phyloP scores from a whole-genome alignment of 257 asterid species.

The Oldenlandia corymbosa region DNA sequence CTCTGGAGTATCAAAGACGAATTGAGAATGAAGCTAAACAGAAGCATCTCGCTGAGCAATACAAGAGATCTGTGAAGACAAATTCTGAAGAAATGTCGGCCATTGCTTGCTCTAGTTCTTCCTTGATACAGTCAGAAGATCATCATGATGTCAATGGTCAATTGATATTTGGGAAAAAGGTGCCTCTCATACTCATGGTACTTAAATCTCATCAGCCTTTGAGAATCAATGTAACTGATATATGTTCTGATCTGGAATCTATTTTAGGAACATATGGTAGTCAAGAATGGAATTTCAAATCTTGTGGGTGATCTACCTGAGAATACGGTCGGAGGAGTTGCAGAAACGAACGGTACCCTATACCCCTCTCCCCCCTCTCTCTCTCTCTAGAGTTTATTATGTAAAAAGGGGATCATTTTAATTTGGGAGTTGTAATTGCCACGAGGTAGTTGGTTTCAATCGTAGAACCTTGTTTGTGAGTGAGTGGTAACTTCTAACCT shows the following conservation, averaged over 20 bases:
- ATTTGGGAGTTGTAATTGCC: constrained; percentile 1
- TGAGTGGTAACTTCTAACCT: constrained; percentile 1
- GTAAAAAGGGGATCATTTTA: neutral
- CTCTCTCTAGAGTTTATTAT: neutral
- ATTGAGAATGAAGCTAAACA: constrained; percentile 93
- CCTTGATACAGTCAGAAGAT: constrained; percentile 21
- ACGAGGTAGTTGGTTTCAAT: neutral
- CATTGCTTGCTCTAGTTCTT: constrained; percentile 26
- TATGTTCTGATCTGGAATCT: constrained; percentile 10
- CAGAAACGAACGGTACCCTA: constrained; percentile 36
- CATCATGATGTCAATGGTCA: constrained; percentile 36
- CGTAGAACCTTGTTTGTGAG: neutral
- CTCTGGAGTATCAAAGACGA: constrained; percentile 88
- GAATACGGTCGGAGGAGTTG: constrained; percentile 31
- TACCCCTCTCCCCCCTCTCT: neutral
- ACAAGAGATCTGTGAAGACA: constrained; percentile 31
- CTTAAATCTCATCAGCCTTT: neutral
- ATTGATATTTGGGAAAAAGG: constrained; percentile 35
- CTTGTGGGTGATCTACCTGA: constrained; percentile 28
- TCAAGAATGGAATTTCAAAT: constrained; percentile 35
- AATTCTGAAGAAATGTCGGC: constrained; percentile 33
- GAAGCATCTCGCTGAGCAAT: constrained; percentile 81
- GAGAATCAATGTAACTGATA: neutral
- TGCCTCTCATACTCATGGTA: constrained; percentile 10
- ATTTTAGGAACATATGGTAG: constrained; percentile 36